Base-by-base conservation (phyloP, 768 basidiomycete genomes). In the Kwoniella sp. region DNA sequence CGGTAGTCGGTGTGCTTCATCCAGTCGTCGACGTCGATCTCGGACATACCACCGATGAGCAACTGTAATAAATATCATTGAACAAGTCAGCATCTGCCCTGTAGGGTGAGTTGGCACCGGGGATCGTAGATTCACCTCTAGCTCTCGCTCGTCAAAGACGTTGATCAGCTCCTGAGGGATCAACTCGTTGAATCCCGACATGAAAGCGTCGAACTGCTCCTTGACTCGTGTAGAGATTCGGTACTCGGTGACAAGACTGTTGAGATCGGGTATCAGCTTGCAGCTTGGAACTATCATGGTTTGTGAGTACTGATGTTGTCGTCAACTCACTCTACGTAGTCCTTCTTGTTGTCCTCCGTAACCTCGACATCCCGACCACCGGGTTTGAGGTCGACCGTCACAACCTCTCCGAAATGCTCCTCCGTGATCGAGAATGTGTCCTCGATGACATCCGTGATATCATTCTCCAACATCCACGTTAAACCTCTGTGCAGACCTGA, bases 391-490 rank as follows among this genome's bases (percentile, higher is more conserved):
- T 98, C 95, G 64, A 98, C 90, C 11, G 93, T 97, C 54, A 96
- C 92, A 85, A 97, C 90, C 83, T 97, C 95, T 65, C 96, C 96
- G 73, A 99, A 98, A 52, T 95, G 90, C 78, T 99, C 96, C 79
- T 98, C 96, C 2, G 90, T 90, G 1, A 93, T 96, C 2, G 91
- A 92, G 78, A 99, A 98, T 0, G 93, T 97, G 82, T 98, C 93
- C 70, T 98, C 94, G 72, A 99, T 93, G 64, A 99, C 85, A 77
- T 96, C 95, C 4, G 94, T 97, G 69, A 98, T 98, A 78, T 98
- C 93, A 80, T 99, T 96, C 77, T 98, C 94, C 93, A 98, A 86
- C 93, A 98, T 99, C 96, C 96, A 99, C 25, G 91, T 93, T 83
- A 99, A 85, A 66, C 93, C 93, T 50, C 95, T 89, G 79, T 92